Conservation (phyloP, 2,329 filamentous ascomycete species). For the Nemania diffusa region DNA sequence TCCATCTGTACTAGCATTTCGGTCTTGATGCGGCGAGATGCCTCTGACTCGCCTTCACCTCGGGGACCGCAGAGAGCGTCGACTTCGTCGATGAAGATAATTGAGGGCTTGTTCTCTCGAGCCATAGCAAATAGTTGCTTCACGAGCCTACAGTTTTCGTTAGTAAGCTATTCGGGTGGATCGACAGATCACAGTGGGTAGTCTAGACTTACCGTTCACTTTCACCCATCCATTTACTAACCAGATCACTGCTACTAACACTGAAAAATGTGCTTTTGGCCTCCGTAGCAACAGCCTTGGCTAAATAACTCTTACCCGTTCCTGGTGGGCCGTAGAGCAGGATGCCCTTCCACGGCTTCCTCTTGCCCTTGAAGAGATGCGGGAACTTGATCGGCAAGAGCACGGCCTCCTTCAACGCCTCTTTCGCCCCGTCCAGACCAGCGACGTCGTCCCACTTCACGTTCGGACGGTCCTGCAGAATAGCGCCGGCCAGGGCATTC, state of each 20-base stretch:
- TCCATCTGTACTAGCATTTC: constrained; percentile 99
- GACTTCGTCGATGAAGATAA: constrained; percentile 99
- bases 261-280: constrained; percentile 99
- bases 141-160: constrained; percentile 72
- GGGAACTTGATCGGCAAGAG: constrained; percentile 98
- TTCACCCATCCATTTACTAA: constrained; percentile 99
- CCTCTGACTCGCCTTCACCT: constrained; percentile 95
- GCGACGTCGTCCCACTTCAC: constrained; percentile 99
- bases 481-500: constrained; percentile 89
- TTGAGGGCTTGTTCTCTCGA: constrained; percentile 95
- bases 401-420: constrained; percentile 96
- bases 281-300: constrained; percentile 97
- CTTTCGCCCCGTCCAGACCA: constrained; percentile 91
- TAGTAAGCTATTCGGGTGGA: constrained; percentile 43
- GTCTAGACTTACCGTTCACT: constrained; percentile 79
- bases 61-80: constrained; percentile 95
- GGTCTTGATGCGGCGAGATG: constrained; percentile 96
- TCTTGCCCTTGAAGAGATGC: constrained; percentile 93
- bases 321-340: constrained; percentile 94
- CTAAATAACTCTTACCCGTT: constrained; percentile 96
- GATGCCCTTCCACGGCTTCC: constrained; percentile 98
- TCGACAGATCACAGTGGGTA: constrained; percentile 5
- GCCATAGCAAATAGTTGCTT: constrained; percentile 98
- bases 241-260: constrained; percentile 94
- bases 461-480: constrained; percentile 94